These are phyloP conservation scores for Cucurbita moschata DNA, from an alignment of 306 rosid genomes.

Conservation along the genomic window DNA sequence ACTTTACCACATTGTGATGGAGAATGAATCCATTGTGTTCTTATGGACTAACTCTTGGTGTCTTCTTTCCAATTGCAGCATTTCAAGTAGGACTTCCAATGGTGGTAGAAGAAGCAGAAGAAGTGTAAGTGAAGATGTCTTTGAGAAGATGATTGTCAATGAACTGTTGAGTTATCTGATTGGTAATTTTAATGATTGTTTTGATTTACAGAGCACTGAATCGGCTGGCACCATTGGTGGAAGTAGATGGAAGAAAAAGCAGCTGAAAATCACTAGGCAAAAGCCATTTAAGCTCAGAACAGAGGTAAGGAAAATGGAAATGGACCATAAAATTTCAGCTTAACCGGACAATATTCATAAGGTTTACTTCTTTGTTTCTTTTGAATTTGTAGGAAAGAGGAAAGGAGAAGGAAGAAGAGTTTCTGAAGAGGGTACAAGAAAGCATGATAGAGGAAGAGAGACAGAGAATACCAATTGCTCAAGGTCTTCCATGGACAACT, in stretches of 20 bases:
- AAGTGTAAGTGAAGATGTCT: conserved; percentile 43
- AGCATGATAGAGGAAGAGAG: conserved; percentile 57
- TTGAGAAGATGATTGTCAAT: neutral
- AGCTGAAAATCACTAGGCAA: conserved; percentile 43
- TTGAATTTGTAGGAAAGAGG: conserved; percentile 70
- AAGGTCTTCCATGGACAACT: conserved; percentile 95
- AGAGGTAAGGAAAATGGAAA: conserved; percentile 33
- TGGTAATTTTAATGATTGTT: neutral
- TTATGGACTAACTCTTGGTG: conserved; percentile 9
- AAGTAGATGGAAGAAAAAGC: conserved; percentile 56
- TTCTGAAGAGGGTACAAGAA: conserved; percentile 60
- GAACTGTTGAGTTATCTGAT: conserved; percentile 4
- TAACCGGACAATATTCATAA: neutral
- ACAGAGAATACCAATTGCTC: conserved; percentile 70
- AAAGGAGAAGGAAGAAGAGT: conserved; percentile 62
- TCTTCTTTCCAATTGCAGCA: conserved; percentile 22
- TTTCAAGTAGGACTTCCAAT: conserved; percentile 50
- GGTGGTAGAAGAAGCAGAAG: conserved; percentile 64
- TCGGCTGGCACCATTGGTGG: conserved; percentile 47
- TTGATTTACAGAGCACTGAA: conserved; percentile 50
- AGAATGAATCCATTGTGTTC: neutral
- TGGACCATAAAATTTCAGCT: neutral
- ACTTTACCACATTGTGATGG: neutral
- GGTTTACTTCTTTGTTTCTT: neutral
- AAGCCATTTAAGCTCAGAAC: conserved; percentile 90